A percentile compares a stretch with the other conserved stretches of the same genome.
phyloP scores from a whole-genome alignment of 2,329 filamentous ascomycete species.

The Aureobasidium lini region DNA sequence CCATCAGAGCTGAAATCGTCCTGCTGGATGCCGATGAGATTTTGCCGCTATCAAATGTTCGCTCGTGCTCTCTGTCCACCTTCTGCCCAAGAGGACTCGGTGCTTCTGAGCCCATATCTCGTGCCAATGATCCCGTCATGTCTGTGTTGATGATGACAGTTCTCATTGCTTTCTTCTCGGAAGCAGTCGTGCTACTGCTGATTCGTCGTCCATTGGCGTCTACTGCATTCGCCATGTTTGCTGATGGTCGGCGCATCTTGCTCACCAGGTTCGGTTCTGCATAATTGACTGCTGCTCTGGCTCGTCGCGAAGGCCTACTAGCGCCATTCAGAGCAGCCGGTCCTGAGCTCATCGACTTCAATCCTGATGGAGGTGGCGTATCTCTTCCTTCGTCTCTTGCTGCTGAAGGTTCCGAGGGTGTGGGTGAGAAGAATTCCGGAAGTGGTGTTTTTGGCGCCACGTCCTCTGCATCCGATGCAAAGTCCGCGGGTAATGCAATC shows the following conservation, averaged over 20 bases:
- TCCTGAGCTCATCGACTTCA: slow-evolving; percentile 17
- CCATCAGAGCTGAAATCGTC: slow-evolving; percentile 16
- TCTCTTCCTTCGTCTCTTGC: slow-evolving; percentile 37
- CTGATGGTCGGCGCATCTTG: slow-evolving; percentile 43
- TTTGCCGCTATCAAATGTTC: not conserved
- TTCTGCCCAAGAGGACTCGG: slow-evolving; percentile 20
- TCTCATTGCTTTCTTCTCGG: slow-evolving; percentile 7
- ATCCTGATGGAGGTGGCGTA: slow-evolving; percentile 26
- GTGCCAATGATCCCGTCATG: slow-evolving; percentile 16
- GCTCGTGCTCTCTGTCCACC: slow-evolving; percentile 8
- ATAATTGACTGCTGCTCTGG: slow-evolving; percentile 41
- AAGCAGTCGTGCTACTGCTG: not conserved
- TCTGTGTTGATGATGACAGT: slow-evolving; percentile 24
- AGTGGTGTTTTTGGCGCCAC: slow-evolving; percentile 24
- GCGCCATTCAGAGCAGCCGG: slow-evolving; percentile 21
- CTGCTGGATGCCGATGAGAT: not conserved
- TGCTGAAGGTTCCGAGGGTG: slow-evolving; percentile 35
- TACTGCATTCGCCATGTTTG: slow-evolving; percentile 41
- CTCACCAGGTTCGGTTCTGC: slow-evolving; percentile 41
- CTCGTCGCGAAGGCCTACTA: slow-evolving; percentile 37
- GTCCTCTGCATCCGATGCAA: not conserved
- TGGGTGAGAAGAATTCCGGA: slow-evolving; percentile 36
- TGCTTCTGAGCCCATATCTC: slow-evolving; percentile 4
- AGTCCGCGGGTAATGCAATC: not conserved
- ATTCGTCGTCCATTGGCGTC: not conserved